phyloP scores from a whole-genome alignment of 345 rosid genomes.

The Eucalyptus curtisii region DNA sequence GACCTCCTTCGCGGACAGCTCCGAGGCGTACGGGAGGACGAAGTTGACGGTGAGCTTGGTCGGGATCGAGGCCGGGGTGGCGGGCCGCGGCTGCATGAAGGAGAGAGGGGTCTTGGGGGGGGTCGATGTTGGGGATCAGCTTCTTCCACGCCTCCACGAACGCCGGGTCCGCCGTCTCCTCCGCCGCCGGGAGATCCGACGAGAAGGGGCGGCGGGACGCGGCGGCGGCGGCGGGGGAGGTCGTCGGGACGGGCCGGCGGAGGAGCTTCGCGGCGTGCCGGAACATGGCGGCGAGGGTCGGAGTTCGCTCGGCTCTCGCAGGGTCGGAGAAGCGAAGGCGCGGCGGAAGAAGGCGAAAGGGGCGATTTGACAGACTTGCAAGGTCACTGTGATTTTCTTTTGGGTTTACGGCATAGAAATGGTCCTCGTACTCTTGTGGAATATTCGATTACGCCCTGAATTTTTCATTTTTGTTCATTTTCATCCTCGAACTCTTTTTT shows the following conservation, averaged over 20 bases:
- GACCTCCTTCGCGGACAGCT: slow-evolving; percentile 30
- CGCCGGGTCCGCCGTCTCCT: slow-evolving; percentile 4
- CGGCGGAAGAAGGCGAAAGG: not conserved
- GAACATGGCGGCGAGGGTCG: slow-evolving; percentile 11
- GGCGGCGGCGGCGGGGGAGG: not conserved
- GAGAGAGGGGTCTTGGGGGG: slow-evolving; percentile 42
- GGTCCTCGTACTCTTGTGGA: not conserved
- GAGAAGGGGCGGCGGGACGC: slow-evolving; percentile 8
- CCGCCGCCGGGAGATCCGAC: slow-evolving; percentile 13
- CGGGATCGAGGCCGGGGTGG: slow-evolving; percentile 28
- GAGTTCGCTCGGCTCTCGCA: slow-evolving; percentile 33
- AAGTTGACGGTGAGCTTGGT: slow-evolving; percentile 36
- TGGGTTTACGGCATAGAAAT: not conserved
- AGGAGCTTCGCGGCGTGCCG: slow-evolving; percentile 12
- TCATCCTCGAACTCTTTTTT: not conserved
- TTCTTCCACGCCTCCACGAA: slow-evolving; percentile 39
- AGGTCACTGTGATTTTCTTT: not conserved
- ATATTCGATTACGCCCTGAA: not conserved
- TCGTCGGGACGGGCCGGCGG: not conserved
- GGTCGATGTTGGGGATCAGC: slow-evolving; percentile 20
- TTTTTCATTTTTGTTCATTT: not conserved
- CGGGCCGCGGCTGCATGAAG: slow-evolving; percentile 23
- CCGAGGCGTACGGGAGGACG: slow-evolving; percentile 37
- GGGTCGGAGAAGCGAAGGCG: slow-evolving; percentile 7
- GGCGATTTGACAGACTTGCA: not conserved